phyloP scores from a whole-genome alignment of 208 protist genomes.

The Trypanosomatidae sp. region DNA sequence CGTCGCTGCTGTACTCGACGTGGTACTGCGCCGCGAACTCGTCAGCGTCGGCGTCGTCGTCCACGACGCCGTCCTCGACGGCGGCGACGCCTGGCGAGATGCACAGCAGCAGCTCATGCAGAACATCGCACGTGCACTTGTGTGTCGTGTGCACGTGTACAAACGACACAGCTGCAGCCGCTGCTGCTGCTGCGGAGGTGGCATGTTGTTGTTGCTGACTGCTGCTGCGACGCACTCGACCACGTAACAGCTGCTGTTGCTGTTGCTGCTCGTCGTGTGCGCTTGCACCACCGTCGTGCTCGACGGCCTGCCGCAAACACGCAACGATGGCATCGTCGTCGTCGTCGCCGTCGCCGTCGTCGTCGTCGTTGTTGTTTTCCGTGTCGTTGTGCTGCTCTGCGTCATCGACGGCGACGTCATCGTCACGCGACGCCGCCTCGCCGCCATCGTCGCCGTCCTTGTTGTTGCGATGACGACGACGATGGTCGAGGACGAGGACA shows the following conservation, averaged over 20 bases:
- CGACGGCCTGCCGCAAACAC: no score
- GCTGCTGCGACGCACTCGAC: no score
- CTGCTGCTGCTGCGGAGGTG: conserved; percentile 24
- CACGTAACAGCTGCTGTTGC: no score
- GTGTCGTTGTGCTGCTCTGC: background rate
- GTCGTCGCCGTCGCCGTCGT: background rate
- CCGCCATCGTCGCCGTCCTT: background rate
- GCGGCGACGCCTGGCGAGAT: no score
- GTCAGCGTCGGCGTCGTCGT: conserved; percentile 26
- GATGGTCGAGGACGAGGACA: background rate
- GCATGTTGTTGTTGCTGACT: conserved; percentile 1
- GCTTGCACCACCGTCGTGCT: no score
- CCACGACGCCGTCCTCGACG: conserved; percentile 30
- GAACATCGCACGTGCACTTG: no score
- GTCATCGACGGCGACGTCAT: background rate
- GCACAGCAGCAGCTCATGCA: no score
- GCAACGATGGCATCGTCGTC: background rate
- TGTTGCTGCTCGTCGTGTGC: no score
- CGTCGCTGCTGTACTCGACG: conserved; percentile 22
- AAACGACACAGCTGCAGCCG: no score
- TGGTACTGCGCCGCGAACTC: conserved; percentile 40
- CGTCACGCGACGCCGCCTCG: background rate
- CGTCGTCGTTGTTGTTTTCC: background rate
- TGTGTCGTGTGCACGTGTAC: no score
- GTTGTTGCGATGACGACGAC: background rate